phyloP scores from a whole-genome alignment of 768 basidiomycete species.

The Boletus pseudopeckii region DNA sequence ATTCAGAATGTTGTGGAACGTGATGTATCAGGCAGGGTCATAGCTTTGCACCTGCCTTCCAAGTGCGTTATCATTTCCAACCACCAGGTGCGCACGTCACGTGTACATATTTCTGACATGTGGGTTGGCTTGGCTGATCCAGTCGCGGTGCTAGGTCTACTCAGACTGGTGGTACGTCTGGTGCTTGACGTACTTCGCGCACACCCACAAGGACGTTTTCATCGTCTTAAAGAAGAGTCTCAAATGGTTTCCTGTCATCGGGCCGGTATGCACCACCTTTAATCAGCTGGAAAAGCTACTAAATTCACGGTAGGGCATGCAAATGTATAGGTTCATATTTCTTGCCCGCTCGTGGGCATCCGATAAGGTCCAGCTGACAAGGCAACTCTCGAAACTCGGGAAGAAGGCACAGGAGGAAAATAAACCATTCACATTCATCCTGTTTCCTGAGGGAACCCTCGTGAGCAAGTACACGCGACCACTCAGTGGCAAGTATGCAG shows the following conservation, averaged over 20 bases:
- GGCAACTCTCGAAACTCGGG: slow-evolving; percentile 66
- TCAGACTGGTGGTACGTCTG: slow-evolving; percentile 89
- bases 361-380: slow-evolving; percentile 66
- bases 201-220: slow-evolving; percentile 67
- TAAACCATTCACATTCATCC: slow-evolving; percentile 73
- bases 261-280: slow-evolving; percentile 60
- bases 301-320: slow-evolving; percentile 65
- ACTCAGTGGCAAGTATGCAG: slow-evolving; percentile 81
- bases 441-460: slow-evolving; percentile 96
- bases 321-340: slow-evolving; percentile 92
- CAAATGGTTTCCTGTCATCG: slow-evolving; percentile 80
- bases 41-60: slow-evolving; percentile 65
- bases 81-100: slow-evolving; percentile 65
- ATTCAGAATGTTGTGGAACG: slow-evolving; percentile 54
- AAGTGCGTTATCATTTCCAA: slow-evolving; percentile 87
- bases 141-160: slow-evolving; percentile 49
- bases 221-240: slow-evolving; percentile 93
- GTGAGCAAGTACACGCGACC: slow-evolving; percentile 85
- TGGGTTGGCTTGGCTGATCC: slow-evolving; percentile 4
- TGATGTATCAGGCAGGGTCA: slow-evolving; percentile 53
- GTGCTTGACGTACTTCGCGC: slow-evolving; percentile 73
- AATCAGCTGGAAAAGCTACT: slow-evolving; percentile 1
- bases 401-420: slow-evolving; percentile 63
- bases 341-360: slow-evolving; percentile 88
- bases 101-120: not conserved